Evolutionary conservation across 805 yeast species (phyloP), one percentile per base, ranked within the genome.

Genomic region (Candida awuae): DNA sequence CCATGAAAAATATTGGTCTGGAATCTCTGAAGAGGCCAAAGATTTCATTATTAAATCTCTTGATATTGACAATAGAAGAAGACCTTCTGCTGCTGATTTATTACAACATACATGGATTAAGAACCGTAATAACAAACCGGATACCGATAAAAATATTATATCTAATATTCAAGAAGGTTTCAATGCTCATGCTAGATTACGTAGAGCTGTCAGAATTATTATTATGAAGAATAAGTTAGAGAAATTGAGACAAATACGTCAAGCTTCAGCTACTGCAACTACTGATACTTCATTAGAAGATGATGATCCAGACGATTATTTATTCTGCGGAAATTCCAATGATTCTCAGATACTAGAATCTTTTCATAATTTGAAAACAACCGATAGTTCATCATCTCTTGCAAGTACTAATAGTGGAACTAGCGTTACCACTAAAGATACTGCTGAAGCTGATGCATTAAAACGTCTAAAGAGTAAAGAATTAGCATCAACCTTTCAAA

Each of bases 1-100:
- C 66, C 95, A 87, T 56, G 75, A 76, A 21, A 83, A 78, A 45
- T 86, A 87, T 65, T 92, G 97, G 97, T 70, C 70, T 42, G 72
- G 75, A 40, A 80, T 92, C 16, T 79, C 92, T 12, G 69, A 70
- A 32, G 87, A 79, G 34, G 97, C 97, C 6, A 79, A 85, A 48
- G 66, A 75, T 26, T 86, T 90, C 50, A 84, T 90, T 39, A 63
- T 77, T 42, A 68, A 73, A 51, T 80, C 87, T 39, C 67, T 90
- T 37, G 80, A 77, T 42, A 70, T 76, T 29, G 73, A 84, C 51
- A 88, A 88, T 6, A 65, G 62, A 2, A 63, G 70, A 36, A 70
- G 97, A 50, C 81, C 86, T 3, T 77, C 90, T 1, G 82, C 86
- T 0, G 52, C 62, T 2, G 71, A 81, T 46, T 61, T 88, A 39